Base-by-base conservation (phyloP, 2,329 filamentous ascomycete genomes). In the Apiospora marii region DNA sequence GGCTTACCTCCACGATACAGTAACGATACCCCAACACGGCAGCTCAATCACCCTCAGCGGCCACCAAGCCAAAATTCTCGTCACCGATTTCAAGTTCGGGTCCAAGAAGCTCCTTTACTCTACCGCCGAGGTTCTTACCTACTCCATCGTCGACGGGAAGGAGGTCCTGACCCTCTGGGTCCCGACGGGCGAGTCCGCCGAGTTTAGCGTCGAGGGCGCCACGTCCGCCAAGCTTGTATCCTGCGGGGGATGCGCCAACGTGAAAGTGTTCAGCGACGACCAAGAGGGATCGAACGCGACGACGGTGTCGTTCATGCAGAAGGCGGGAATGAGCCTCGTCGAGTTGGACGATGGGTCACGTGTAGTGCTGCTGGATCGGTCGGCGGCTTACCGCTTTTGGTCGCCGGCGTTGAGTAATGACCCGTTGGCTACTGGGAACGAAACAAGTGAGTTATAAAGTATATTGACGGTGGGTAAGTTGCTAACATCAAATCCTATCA, bases 1-100 rank as follows among this genome's bases (percentile, higher is more conserved):
- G 27, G 27, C 27, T 30, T 30, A 30, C 27, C 2, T 30, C 4
- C 27, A 30, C 27, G 5, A 1, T 6, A 4, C 67, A 74, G 76
- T 91, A 12, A 87, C 85, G 0, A 83, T 92, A 19, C 89, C 90
- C 0, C 85, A 86, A 72, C 82, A 85, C 67, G 84, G 82, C 1
- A 83, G 82, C 0, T 77, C 79, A 0, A 85, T 91, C 64, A 82
- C 86, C 7, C 83, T 92, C 53, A 86, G 91, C 71, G 90, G 90
- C 1, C 87, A 90, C 49, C 87, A 91, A 71, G 87, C 89, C 10
- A 91, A 92, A 82, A 88, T 92, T 22, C 79, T 91, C 4, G 87
- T 89, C 0, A 89, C 89, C 0, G 90, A 92, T 75, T 92, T 91
- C 72, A 78, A 74, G 0, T 86, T 91, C 51, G 90, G 89, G 0